phyloP scores from a whole-genome alignment of 1,284 basidiomycete species.

The Melampsora allii-populina region DNA sequence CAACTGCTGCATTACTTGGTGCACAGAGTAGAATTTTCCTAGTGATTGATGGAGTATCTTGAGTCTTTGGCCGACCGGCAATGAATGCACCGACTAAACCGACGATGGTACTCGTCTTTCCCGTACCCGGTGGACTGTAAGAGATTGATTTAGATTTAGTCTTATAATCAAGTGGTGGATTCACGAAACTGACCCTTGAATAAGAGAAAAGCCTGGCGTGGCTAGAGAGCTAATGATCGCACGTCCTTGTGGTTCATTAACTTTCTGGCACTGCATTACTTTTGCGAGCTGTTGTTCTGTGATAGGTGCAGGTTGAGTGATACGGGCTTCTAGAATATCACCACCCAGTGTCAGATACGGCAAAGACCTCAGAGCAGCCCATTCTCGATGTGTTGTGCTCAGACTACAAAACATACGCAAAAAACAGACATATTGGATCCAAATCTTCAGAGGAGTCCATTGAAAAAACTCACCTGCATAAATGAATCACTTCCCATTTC shows the following conservation, averaged over 20 bases:
- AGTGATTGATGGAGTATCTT: slow-evolving; percentile 45
- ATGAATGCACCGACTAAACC: slow-evolving; percentile 84
- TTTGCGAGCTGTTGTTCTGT: slow-evolving; percentile 59
- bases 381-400: slow-evolving; percentile 88
- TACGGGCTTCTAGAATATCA: slow-evolving; percentile 66
- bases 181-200: slow-evolving; percentile 74
- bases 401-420: slow-evolving; percentile 60
- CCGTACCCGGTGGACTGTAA: slow-evolving; percentile 87
- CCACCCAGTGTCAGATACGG: slow-evolving; percentile 75
- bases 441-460: neutral
- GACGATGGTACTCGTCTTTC: slow-evolving; percentile 97
- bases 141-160: slow-evolving; percentile 29
- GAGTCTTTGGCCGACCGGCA: slow-evolving; percentile 59
- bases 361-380: slow-evolving; percentile 75
- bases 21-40: slow-evolving; percentile 88
- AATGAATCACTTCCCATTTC: slow-evolving; percentile 72
- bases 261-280: slow-evolving; percentile 67
- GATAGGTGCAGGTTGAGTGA: slow-evolving; percentile 58
- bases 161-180: neutral
- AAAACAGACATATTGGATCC: neutral
- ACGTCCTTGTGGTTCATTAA: slow-evolving; percentile 91
- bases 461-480: slow-evolving; percentile 65
- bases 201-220: slow-evolving; percentile 78
- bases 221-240: slow-evolving; percentile 75
- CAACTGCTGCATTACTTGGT: slow-evolving; percentile 97